phyloP scores from a whole-genome alignment of 1,284 basidiomycete species.

The Irpex sp. region DNA sequence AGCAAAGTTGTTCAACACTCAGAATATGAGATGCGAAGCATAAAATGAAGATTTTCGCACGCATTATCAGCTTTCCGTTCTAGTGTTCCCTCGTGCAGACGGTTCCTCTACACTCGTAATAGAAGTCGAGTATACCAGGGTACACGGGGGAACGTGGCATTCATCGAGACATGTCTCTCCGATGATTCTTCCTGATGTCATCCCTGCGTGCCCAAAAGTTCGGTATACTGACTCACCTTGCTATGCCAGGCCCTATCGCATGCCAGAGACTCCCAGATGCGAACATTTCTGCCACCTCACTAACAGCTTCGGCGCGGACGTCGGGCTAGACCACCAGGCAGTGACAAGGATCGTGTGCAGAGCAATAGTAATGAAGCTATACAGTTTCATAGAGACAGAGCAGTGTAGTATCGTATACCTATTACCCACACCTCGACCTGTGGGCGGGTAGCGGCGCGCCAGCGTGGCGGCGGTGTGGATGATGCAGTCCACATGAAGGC shows the following conservation, averaged over 20 bases:
- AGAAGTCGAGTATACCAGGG: slow-evolving; percentile 31
- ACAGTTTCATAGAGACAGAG: too few species aligned
- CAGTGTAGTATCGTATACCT: too few species aligned
- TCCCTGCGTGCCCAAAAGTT: background rate
- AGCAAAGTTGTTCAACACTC: background rate
- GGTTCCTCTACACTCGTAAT: slow-evolving; percentile 13
- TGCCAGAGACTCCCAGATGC: background rate
- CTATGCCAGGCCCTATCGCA: background rate
- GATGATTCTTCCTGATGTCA: slow-evolving; percentile 15
- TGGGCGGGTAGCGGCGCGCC: too few species aligned
- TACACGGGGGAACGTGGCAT: slow-evolving; percentile 21
- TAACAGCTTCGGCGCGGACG: background rate
- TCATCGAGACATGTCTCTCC: slow-evolving; percentile 27
- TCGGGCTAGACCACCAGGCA: background rate
- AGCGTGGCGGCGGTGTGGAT: too few species aligned
- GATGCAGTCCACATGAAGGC: too few species aligned
- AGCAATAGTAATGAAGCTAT: too few species aligned
- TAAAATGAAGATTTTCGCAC: background rate
- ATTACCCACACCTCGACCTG: too few species aligned
- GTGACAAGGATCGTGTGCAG: too few species aligned
- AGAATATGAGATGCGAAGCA: background rate
- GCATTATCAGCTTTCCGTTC: slow-evolving; percentile 20
- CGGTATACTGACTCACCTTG: background rate
- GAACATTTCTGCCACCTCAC: background rate
- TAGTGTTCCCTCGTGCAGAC: slow-evolving; percentile 10